phyloP scores from a whole-genome alignment of 2,329 filamentous ascomycete species.

The Cercospora sojina region DNA sequence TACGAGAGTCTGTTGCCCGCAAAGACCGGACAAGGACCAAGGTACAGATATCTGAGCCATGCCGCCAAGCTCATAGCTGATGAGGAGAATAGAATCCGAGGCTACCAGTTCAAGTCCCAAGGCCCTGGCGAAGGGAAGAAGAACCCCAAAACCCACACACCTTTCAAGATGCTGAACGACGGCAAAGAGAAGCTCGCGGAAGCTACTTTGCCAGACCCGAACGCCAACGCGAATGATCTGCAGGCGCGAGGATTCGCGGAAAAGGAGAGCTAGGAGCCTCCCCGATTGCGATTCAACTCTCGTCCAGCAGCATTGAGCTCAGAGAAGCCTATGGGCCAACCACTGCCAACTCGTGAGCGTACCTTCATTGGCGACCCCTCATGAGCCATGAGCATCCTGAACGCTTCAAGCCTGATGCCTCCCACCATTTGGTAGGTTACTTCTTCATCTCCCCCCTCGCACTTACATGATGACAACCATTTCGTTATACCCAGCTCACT shows the following conservation, averaged over 20 bases:
- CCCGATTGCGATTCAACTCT: neutral
- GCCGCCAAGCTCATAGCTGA: slow-evolving; percentile 18
- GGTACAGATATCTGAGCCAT: slow-evolving; percentile 42
- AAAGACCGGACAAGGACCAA: slow-evolving; percentile 73
- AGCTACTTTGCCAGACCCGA: slow-evolving; percentile 47
- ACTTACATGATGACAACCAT: slow-evolving; percentile 12
- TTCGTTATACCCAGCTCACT: slow-evolving; percentile 16
- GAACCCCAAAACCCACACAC: slow-evolving; percentile 68
- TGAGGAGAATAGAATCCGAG: slow-evolving; percentile 56
- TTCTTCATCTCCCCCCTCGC: neutral
- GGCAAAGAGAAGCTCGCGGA: slow-evolving; percentile 50
- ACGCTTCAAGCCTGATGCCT: too few species aligned
- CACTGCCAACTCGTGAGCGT: too few species aligned
- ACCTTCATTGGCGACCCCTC: neutral
- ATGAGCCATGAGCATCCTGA: too few species aligned
- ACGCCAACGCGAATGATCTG: slow-evolving; percentile 53
- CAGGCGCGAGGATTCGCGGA: slow-evolving; percentile 44
- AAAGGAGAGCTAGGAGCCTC: slow-evolving; percentile 22
- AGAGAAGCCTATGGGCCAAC: too few species aligned
- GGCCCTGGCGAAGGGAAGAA: slow-evolving; percentile 65
- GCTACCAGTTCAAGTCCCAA: slow-evolving; percentile 76
- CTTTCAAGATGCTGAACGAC: slow-evolving; percentile 62
- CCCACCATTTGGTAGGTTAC: slow-evolving; percentile 5
- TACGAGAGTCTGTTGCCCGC: slow-evolving; percentile 73
- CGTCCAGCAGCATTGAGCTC: neutral